Evolutionary conservation across 1,284 basidiomycete species (phyloP), one percentile per base, ranked within the genome.

Genomic region (Prillingera fragicola): DNA sequence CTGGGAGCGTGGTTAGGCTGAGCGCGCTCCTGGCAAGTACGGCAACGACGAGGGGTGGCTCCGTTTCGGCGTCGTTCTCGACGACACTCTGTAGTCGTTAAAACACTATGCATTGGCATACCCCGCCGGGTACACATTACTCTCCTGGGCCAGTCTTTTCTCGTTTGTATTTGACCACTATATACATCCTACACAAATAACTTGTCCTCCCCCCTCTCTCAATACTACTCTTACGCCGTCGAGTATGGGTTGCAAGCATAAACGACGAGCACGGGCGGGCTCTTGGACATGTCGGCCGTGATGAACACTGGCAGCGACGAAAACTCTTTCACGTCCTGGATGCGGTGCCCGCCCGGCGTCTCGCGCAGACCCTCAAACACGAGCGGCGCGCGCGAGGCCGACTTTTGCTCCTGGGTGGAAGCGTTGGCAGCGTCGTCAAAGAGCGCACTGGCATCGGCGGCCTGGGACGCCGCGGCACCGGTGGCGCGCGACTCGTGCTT

Each of bases 241-340:
- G 33, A 19, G 33, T 34, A 34, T 19, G 33, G 33, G 33, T 34
- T 34, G 33, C 65, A 63, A 18, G 67, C 67, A 53, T 65, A 68
- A 18, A 69, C 62, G 43, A 91, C 88, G 70, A 92, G 84, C 55
- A 94, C 89, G 8, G 90, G 90, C 41, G 90, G 90, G 57, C 85
- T 89, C 79, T 91, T 92, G 55, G 86, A 88, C 59, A 94, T 73
- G 69, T 95, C 90, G 27, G 88, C 87, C 28, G 88, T 90, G 55
- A 95, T 82, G 63, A 94, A 90, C 59, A 91, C 90, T 43, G 89
- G 90, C 32, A 95, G 84, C 35, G 80, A 86, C 82, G 86, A 85
- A 57, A 92, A 72, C 67, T 94, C 89, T 59, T 78, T 82, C 62
- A 96, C 86, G 61, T 91, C 88, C 73, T 96, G 91, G 60, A 92